phyloP scores from a whole-genome alignment of 345 rosid species.

The Lepidium sativum region DNA sequence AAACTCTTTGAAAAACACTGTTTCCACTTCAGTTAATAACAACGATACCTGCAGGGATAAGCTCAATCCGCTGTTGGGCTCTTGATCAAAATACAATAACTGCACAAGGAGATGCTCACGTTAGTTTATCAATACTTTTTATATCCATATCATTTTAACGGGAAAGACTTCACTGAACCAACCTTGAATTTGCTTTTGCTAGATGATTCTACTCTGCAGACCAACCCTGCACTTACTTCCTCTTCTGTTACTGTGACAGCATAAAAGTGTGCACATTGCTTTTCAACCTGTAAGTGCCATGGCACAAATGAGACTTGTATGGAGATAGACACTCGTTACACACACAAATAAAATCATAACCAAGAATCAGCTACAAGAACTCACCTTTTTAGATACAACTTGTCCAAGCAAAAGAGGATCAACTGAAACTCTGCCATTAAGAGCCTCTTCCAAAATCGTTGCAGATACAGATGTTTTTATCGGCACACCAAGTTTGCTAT shows the following conservation, averaged over 20 bases:
- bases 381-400: conserved; percentile 66
- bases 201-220: conserved; percentile 82
- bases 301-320: conserved; percentile 7
- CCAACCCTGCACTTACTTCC: conserved; percentile 83
- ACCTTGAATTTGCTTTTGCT: conserved; percentile 99
- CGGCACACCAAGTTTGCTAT: conserved; percentile 97
- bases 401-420: conserved; percentile 61
- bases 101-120: conserved; percentile 35
- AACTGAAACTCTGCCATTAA: conserved; percentile 63
- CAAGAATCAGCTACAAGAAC: background rate
- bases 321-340: conserved; percentile 14
- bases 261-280: conserved; percentile 97
- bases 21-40: background rate
- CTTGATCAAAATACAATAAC: conserved; percentile 88
- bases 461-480: conserved; percentile 98
- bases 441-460: conserved; percentile 91
- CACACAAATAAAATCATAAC: conserved; percentile 9
- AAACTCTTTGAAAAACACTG: background rate
- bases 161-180: background rate
- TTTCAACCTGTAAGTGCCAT: conserved; percentile 68
- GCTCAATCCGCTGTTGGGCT: conserved; percentile 73
- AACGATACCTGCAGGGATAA: conserved; percentile 78
- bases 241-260: conserved; percentile 81
- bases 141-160: conserved; percentile 2
- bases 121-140: background rate